These are phyloP conservation scores for Clavispora asparagi DNA, from an alignment of 805 yeast species.

Conservation along the genomic window DNA sequence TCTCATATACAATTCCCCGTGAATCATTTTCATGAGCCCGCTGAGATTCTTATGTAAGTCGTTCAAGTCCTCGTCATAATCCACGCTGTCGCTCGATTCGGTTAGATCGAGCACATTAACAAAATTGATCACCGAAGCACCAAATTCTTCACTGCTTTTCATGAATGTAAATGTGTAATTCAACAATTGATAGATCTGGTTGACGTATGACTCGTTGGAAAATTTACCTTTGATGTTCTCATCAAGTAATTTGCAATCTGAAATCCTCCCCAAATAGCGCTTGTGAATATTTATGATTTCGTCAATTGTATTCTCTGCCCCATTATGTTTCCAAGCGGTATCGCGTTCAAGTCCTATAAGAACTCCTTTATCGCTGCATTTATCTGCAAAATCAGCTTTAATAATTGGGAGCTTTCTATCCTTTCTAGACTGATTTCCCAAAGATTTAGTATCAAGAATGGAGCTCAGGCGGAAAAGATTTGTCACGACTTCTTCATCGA, in stretches of 20 bases:
- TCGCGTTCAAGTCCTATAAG: background rate
- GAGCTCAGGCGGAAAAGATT: conserved; percentile 16
- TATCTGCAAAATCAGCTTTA: conserved; percentile 3
- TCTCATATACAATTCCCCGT: conserved; percentile 31
- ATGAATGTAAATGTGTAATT: conserved; percentile 30
- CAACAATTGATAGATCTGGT: conserved; percentile 28
- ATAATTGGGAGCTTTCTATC: conserved; percentile 8
- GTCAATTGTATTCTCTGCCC: conserved; percentile 11
- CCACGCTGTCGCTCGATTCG: conserved; percentile 3
- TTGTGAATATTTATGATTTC: conserved; percentile 10
- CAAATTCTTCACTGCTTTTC: conserved; percentile 31
- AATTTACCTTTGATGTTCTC: conserved; percentile 25
- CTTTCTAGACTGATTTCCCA: background rate
- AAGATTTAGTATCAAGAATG: background rate
- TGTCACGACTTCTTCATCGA: conserved; percentile 18
- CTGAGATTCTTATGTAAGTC: conserved; percentile 28
- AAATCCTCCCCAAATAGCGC: conserved; percentile 13
- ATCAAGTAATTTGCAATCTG: conserved; percentile 28
- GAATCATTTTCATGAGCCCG: conserved; percentile 36
- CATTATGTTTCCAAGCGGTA: background rate
- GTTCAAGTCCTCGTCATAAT: conserved; percentile 26
- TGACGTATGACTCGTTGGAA: conserved; percentile 24
- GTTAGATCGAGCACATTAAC: conserved; percentile 15
- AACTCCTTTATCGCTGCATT: background rate
- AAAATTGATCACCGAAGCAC: conserved; percentile 20